phyloP scores from a whole-genome alignment of 176 grass and related monocot genomes.

The Typha latifolia region DNA sequence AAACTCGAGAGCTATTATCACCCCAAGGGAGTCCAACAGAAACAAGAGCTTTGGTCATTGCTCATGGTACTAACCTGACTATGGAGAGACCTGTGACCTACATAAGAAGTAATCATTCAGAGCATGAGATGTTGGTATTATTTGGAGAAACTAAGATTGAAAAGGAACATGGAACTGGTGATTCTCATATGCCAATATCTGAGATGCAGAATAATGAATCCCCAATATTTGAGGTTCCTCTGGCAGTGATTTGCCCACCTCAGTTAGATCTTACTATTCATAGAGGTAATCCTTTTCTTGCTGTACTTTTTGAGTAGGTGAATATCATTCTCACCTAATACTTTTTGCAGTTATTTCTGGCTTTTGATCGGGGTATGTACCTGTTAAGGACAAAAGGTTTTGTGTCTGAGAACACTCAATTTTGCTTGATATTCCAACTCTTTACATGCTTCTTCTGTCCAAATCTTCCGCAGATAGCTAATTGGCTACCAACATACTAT shows the following conservation, averaged over 20 bases:
- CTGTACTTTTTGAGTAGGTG: background rate
- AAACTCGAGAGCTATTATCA: background rate
- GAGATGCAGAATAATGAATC: constrained; percentile 2
- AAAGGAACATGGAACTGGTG: background rate
- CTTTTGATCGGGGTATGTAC: too few species aligned
- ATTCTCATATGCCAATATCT: background rate
- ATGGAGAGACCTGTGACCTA: background rate
- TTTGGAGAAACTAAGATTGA: constrained; percentile 9
- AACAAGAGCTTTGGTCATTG: background rate
- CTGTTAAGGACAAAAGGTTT: too few species aligned
- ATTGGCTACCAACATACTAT: too few species aligned
- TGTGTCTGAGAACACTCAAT: too few species aligned
- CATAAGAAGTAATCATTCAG: background rate
- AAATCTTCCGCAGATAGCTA: too few species aligned
- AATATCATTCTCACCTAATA: too few species aligned
- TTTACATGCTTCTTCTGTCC: too few species aligned
- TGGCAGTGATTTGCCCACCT: constrained; percentile 4
- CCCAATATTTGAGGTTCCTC: constrained; percentile 13
- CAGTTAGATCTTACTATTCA: background rate
- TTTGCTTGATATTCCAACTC: too few species aligned
- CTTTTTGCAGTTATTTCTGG: too few species aligned
- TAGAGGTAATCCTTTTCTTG: constrained; percentile 24
- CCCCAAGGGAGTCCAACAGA: background rate
- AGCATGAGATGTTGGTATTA: background rate
- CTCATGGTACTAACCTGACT: background rate